These are phyloP conservation scores for Alternaria sp. DNA, from an alignment of 2,329 filamentous ascomycete species.

Conservation along the genomic window DNA sequence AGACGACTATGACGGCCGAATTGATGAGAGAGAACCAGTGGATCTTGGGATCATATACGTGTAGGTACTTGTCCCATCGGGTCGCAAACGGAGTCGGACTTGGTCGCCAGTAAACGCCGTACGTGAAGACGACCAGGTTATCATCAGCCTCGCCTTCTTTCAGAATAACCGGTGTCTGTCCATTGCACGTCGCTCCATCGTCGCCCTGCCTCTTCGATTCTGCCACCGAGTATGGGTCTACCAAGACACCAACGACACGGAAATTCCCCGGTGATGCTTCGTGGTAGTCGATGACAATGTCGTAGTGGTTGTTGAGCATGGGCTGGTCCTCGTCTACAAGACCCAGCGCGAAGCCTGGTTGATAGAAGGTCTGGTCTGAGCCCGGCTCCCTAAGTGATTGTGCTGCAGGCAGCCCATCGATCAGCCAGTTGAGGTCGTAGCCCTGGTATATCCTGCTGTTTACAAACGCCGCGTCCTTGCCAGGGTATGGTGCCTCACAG, in stretches of 20 bases:
- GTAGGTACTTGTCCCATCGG: conserved; percentile 97
- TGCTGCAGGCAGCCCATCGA: conserved; percentile 91
- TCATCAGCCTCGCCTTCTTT: conserved; percentile 67
- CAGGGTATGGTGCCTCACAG: conserved; percentile 73
- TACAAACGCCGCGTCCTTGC: conserved; percentile 75
- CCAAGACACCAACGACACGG: conserved; percentile 89
- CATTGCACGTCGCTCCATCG: conserved; percentile 68
- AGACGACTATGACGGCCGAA: conserved; percentile 91
- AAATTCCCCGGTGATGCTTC: conserved; percentile 74
- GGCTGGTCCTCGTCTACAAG: conserved; percentile 60
- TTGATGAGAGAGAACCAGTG: conserved; percentile 99
- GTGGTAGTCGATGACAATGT: conserved; percentile 93
- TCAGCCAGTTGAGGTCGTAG: conserved; percentile 93
- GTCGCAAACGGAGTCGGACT: conserved; percentile 92
- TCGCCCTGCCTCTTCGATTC: conserved; percentile 62
- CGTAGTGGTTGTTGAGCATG: conserved; percentile 90
- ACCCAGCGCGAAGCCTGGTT: conserved; percentile 86
- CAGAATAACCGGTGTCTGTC: conserved; percentile 68
- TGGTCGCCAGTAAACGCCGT: conserved; percentile 87
- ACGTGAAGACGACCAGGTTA: conserved; percentile 76
- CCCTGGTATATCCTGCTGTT: conserved; percentile 82
- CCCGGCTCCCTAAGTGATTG: conserved; percentile 79
- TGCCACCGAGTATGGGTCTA: conserved; percentile 77
- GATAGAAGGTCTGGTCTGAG: conserved; percentile 83
- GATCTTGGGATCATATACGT: conserved; percentile 96